These are phyloP conservation scores for Nicotiana sylvestris DNA, from an alignment of 257 asterid genomes.

Conservation along the genomic window DNA sequence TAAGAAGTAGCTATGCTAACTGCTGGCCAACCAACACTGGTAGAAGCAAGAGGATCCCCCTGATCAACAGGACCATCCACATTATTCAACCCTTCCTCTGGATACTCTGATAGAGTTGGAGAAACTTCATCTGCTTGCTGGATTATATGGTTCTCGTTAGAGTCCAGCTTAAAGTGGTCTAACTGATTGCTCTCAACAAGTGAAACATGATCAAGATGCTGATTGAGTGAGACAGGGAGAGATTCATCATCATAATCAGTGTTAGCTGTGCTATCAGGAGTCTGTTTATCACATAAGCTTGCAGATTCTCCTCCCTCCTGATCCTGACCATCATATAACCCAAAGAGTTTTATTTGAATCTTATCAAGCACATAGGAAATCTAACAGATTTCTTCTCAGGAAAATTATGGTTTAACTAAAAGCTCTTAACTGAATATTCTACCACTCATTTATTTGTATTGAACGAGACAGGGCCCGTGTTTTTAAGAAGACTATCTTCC, in stretches of 20 bases:
- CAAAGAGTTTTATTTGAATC: constrained; percentile 8
- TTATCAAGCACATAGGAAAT: background rate
- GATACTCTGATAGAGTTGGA: constrained; percentile 37
- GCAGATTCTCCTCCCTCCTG: constrained; percentile 28
- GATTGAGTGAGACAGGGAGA: constrained; percentile 35
- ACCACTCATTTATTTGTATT: background rate
- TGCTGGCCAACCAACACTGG: constrained; percentile 58
- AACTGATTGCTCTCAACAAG: constrained; percentile 31
- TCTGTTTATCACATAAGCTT: constrained; percentile 27
- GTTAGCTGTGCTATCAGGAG: constrained; percentile 13
- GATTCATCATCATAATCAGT: constrained; percentile 35
- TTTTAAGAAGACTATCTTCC: background rate
- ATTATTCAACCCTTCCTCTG: constrained; percentile 33
- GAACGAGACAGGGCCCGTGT: background rate
- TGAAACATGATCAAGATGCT: constrained; percentile 34
- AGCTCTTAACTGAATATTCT: background rate
- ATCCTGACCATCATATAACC: constrained; percentile 32
- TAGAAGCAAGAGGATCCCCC: constrained; percentile 35
- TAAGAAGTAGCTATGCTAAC: constrained; percentile 50
- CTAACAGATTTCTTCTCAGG: background rate
- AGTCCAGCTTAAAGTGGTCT: constrained; percentile 40
- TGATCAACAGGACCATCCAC: constrained; percentile 39
- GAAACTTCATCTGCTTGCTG: constrained; percentile 36
- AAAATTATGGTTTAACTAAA: background rate
- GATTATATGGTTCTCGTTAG: constrained; percentile 28